These are phyloP conservation scores for Diplodia sapinea DNA, from an alignment of 2,329 filamentous ascomycete species.

Conservation along the genomic window DNA sequence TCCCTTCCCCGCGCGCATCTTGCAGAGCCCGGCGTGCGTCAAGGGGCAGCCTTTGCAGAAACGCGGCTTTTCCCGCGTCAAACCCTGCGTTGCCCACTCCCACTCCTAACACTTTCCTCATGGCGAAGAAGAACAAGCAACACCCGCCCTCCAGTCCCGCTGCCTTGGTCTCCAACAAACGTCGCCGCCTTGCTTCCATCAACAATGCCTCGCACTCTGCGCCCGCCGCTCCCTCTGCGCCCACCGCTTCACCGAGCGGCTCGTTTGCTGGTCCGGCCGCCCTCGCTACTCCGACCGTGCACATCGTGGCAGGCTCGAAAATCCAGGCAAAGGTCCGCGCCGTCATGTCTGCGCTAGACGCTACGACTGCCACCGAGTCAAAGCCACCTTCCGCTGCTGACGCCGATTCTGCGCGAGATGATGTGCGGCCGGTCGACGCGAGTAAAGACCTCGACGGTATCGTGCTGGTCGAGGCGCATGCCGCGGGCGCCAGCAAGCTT, in stretches of 20 bases:
- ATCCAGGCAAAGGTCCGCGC: conserved; percentile 27
- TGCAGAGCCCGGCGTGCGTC: neutral
- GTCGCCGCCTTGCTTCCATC: conserved; percentile 20
- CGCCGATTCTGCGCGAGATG: neutral
- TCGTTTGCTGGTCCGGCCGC: neutral
- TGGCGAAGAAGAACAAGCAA: conserved; percentile 30
- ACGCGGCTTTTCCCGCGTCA: conserved; percentile 2
- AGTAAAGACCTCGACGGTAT: neutral
- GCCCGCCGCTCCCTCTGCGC: neutral
- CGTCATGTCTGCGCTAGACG: conserved; percentile 7
- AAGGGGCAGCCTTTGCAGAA: neutral
- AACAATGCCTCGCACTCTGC: neutral
- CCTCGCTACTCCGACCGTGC: conserved; percentile 1
- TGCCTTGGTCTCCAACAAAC: conserved; percentile 24
- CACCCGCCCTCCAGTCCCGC: conserved; percentile 21
- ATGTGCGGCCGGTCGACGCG: neutral
- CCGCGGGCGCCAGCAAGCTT: conserved; percentile 62
- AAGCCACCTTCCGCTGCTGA: neutral
- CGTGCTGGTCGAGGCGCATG: conserved; percentile 9
- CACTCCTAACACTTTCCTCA: conserved; percentile 1
- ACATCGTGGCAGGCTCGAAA: conserved; percentile 28
- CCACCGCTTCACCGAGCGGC: neutral
- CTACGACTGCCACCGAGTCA: neutral
- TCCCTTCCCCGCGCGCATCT: neutral
- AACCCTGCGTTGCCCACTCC: neutral